Evolutionary conservation across 805 yeast species (phyloP).

Genomic region (Metschnikowia santaceciliae): DNA sequence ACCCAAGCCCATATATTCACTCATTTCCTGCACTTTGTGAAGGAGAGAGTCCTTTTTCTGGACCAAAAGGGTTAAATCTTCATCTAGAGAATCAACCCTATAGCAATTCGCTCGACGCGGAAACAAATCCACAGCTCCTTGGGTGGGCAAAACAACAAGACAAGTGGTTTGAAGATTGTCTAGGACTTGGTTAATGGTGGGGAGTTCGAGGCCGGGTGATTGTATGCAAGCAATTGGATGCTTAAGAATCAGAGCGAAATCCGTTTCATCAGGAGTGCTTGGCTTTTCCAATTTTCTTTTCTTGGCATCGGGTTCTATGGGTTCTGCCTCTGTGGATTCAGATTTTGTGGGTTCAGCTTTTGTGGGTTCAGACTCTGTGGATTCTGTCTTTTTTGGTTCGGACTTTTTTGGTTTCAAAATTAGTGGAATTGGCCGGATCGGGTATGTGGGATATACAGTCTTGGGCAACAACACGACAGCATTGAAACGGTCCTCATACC

Average conservation of each 20-base stretch:
- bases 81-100: slow-evolving; percentile 6
- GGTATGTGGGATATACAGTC: background rate
- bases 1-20: slow-evolving; percentile 14
- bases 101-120: background rate
- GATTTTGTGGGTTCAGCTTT: no score
- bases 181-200: background rate
- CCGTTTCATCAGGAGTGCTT: background rate
- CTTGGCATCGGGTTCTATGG: background rate
- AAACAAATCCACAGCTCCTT: slow-evolving; percentile 12
- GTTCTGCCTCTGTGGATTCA: no score
- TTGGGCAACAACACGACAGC: slow-evolving; percentile 10
- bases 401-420: background rate
- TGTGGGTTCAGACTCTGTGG: no score
- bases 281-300: background rate
- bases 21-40: slow-evolving; percentile 10
- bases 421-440: background rate
- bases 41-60: slow-evolving; percentile 8
- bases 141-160: slow-evolving; percentile 11
- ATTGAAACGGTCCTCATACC: slow-evolving; percentile 12
- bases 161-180: background rate
- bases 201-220: background rate
- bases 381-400: no score
- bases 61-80: slow-evolving; percentile 1
- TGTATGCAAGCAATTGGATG: background rate
- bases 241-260: background rate